Evolutionary conservation across 441 rosid genomes (phyloP).

Genomic region (Gossypium laxum): DNA sequence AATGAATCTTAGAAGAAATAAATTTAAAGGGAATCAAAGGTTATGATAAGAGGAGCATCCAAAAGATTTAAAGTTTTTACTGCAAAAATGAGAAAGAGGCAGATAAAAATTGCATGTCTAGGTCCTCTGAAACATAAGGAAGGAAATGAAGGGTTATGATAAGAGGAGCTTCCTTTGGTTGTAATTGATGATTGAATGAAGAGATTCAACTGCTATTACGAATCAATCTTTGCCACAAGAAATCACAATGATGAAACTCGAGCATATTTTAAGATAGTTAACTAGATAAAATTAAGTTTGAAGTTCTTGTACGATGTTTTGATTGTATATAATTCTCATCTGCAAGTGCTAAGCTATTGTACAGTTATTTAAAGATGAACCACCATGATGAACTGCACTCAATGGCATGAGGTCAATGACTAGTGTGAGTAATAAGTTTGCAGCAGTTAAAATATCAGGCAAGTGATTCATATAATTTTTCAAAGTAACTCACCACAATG

Average conservation of each 20-base stretch:
- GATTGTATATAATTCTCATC: neutral
- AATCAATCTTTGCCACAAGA: neutral
- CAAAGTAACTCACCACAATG: neutral
- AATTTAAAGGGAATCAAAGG: neutral
- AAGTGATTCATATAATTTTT: neutral
- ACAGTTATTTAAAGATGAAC: neutral
- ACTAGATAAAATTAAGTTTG: neutral
- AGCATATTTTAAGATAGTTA: neutral
- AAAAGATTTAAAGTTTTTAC: neutral
- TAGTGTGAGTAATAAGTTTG: neutral
- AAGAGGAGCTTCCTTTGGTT: neutral
- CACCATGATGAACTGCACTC: neutral
- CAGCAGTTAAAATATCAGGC: neutral
- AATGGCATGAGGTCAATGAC: neutral
- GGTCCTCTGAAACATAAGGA: neutral
- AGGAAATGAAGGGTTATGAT: neutral
- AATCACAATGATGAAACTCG: neutral
- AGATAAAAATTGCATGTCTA: neutral
- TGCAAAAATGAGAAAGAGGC: neutral
- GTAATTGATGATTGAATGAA: neutral
- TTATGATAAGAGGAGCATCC: neutral
- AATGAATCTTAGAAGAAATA: neutral
- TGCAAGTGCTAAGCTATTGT: neutral
- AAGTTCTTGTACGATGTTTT: neutral
- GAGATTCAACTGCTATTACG: neutral